These are phyloP conservation scores for Ophiostoma sp. DNA, from an alignment of 2,329 filamentous ascomycete genomes.

Conservation along the genomic window DNA sequence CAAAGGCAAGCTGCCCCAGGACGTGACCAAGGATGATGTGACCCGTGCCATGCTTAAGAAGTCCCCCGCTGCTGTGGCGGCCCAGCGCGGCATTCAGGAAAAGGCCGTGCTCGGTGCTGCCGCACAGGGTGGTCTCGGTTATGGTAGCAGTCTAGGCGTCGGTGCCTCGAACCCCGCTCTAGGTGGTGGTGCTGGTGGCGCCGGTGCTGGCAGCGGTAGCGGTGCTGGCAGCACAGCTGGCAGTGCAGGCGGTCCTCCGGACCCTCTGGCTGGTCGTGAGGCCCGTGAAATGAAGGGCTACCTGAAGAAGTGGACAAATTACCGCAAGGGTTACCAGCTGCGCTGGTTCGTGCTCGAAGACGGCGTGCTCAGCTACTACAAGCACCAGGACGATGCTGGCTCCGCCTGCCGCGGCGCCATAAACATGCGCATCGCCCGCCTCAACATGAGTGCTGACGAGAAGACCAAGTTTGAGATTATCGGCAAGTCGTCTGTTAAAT, in stretches of 20 bases:
- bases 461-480: conserved; percentile 98
- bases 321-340: conserved; percentile 93
- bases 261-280: conserved; percentile 74
- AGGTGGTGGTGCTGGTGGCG: conserved; percentile 1
- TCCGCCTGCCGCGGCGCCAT: conserved; percentile 96
- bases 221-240: background rate
- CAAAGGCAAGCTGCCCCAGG: conserved; percentile 92
- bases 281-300: conserved; percentile 97
- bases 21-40: conserved; percentile 91
- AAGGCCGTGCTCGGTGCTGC: conserved; percentile 87
- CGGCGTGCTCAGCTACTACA: conserved; percentile 97
- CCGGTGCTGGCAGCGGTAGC: background rate
- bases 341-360: conserved; percentile 98
- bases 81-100: conserved; percentile 93
- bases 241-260: conserved; percentile 32
- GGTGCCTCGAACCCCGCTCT: background rate
- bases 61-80: conserved; percentile 89
- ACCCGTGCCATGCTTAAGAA: conserved; percentile 87
- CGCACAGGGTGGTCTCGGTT: conserved; percentile 49
- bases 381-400: conserved; percentile 95
- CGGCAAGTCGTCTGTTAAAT: conserved; percentile 97
- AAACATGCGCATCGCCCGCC: conserved; percentile 94
- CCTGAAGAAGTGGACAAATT: conserved; percentile 99
- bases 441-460: conserved; percentile 95
- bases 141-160: background rate